Base-by-base conservation (phyloP, 2,329 filamentous ascomycete species). In the Aspergillus spinulosporus region DNA sequence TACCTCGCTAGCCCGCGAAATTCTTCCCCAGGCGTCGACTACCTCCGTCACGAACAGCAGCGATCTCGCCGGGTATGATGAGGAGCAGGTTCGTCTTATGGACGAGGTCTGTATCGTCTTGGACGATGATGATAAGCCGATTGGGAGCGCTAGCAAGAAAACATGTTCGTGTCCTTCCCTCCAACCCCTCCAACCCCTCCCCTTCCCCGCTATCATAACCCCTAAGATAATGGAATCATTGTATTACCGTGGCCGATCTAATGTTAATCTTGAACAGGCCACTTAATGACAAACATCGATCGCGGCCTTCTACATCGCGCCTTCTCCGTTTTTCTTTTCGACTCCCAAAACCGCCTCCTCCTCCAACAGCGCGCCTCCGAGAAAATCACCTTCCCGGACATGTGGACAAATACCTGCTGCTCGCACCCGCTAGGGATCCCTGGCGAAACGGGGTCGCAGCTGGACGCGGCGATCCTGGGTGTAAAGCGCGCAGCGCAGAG, bases 381-480 rank as follows among this genome's bases (percentile, higher is more conserved):
- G 80, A 99, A 99, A 82, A 99, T 99, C 72, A 99, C 94, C 5
- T 99, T 99, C 78, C 93, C 94, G 49, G 91, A 96, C 73, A 92
- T 97, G 88, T 99, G 94, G 94, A 99, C 94, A 62, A 99, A 99
- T 78, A 99, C 94, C 32, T 99, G 94, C 83, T 99, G 94, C 82
- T 99, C 94, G 39, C 94, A 99, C 76, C 94, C 94, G 4, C 83
- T 99, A 59, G 90, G 90, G 54, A 89, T 97, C 64, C 89, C 94
- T 6, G 88, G 88, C 62, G 94, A 99, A 84, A 96, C 91, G 28
- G 94, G 94, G 61, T 84, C 86, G 32, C 88, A 88, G 64, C 81
- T 99, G 43, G 82, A 87, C 49, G 89, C 90, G 63, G 89, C 92
- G 4, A 80, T 97, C 56, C 80, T 85, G 65, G 94, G 94, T 29